Percentiles rank a stretch among this genome's conserved stretches.
Evolutionary conservation across 2,329 filamentous ascomycete species (phyloP).

Genomic region (Trichophyton equinum): DNA sequence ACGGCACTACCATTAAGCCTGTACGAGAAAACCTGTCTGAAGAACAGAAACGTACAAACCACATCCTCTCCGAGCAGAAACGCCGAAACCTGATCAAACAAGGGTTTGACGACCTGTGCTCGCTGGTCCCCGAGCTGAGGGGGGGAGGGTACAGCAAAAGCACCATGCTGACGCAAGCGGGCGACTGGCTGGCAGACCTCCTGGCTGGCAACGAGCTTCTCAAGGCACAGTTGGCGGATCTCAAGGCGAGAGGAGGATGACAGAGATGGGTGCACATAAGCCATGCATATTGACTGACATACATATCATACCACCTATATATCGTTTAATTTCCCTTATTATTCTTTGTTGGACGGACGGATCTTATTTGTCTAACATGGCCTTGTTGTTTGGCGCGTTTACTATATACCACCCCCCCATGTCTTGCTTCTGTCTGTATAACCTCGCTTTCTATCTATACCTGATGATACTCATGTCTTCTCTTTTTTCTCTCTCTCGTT

Average conservation of each 20-base stretch:
- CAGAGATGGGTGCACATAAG: not conserved
- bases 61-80: constrained; percentile 80
- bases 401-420: not conserved
- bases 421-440: not conserved
- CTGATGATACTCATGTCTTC: not conserved
- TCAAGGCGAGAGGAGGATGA: constrained; percentile 21
- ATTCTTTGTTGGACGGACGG: not conserved
- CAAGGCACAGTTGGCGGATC: constrained; percentile 40
- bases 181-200: constrained; percentile 64
- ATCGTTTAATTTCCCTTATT: not conserved
- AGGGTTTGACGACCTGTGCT: constrained; percentile 67
- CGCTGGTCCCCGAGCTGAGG: constrained; percentile 61
- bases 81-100: constrained; percentile 68
- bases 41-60: constrained; percentile 72
- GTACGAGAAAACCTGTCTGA: constrained; percentile 54
- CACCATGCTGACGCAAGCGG: constrained; percentile 60
- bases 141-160: constrained; percentile 74
- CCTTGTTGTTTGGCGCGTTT: not conserved
- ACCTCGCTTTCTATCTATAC: not conserved
- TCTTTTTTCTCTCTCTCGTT: not conserved
- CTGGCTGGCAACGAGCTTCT: constrained; percentile 55
- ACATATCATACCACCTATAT: not conserved
- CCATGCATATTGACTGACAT: not conserved
- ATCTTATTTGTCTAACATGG: not conserved
- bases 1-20: constrained; percentile 17